A percentile compares a stretch with the other conserved stretches of the same genome.
Conservation (phyloP, 2,329 filamentous ascomycete species). For the Aquanectria penicillioides region DNA sequence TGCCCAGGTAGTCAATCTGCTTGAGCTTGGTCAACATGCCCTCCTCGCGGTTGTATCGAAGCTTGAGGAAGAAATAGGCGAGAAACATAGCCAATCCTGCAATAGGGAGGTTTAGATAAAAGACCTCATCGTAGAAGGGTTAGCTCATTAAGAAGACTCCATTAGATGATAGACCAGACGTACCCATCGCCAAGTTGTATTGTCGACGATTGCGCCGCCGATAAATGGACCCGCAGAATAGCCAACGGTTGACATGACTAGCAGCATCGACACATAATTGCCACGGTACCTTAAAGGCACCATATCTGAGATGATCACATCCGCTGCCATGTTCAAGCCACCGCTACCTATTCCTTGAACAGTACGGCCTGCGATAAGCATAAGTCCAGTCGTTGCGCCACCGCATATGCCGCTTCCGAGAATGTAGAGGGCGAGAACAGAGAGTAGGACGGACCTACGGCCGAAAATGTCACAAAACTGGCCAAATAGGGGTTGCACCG, state of each 20-base stretch:
- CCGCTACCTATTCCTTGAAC: slow-evolving; percentile 55
- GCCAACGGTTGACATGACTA: slow-evolving; percentile 46
- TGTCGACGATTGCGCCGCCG: slow-evolving; percentile 41
- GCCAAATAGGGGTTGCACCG: slow-evolving; percentile 59
- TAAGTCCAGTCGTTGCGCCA: slow-evolving; percentile 48
- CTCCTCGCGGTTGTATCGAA: slow-evolving; percentile 40
- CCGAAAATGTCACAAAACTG: slow-evolving; percentile 64
- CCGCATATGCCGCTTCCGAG: slow-evolving; percentile 61
- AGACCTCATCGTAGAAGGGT: slow-evolving; percentile 41
- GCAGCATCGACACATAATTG: slow-evolving; percentile 50
- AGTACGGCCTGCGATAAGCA: slow-evolving; percentile 54
- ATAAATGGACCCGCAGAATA: slow-evolving; percentile 47
- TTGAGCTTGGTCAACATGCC: slow-evolving; percentile 41
- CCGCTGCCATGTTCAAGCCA: slow-evolving; percentile 45
- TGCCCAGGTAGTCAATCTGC: slow-evolving; percentile 56
- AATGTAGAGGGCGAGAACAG: slow-evolving; percentile 56
- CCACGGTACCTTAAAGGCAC: slow-evolving; percentile 59
- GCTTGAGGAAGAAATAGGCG: slow-evolving; percentile 49
- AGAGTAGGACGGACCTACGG: slow-evolving; percentile 52
- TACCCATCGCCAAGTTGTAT: slow-evolving; percentile 53
- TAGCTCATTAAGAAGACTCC: neutral
- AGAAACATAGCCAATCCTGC: slow-evolving; percentile 45
- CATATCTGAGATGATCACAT: slow-evolving; percentile 53
- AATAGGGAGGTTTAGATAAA: slow-evolving; percentile 56
- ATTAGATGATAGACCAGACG: neutral